A percentile compares a stretch with the other conserved stretches of the same genome.
phyloP scores from a whole-genome alignment of 768 basidiomycete genomes.

The Tylopilus vinaceipallidus region DNA sequence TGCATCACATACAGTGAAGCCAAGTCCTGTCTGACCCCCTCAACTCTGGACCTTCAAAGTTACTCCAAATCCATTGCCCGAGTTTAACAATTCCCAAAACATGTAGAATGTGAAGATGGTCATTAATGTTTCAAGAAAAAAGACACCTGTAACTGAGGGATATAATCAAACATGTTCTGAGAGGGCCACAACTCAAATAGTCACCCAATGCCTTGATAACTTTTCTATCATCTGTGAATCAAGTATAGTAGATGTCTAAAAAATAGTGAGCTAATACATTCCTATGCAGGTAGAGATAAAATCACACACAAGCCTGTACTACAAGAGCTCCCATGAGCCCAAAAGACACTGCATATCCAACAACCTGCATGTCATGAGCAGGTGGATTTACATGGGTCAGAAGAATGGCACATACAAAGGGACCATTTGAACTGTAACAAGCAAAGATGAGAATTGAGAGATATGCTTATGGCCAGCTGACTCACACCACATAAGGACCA shows the following conservation, averaged over 20 bases:
- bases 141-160: background rate
- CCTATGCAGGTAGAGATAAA: background rate
- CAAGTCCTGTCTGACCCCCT: too few species aligned
- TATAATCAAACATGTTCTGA: background rate
- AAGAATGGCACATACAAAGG: background rate
- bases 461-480: too few species aligned
- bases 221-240: background rate
- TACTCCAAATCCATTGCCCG: too few species aligned
- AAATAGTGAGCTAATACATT: background rate
- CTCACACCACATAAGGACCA: too few species aligned
- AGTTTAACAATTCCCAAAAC: background rate
- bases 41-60: too few species aligned
- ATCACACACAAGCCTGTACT: background rate
- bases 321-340: background rate
- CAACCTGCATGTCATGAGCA: background rate
- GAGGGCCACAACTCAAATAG: background rate
- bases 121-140: background rate
- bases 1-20: too few species aligned
- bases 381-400: background rate
- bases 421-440: background rate
- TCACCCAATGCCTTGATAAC: background rate
- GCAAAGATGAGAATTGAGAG: too few species aligned
- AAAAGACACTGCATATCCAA: background rate
- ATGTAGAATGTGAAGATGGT: background rate
- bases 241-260: background rate